These are phyloP conservation scores for Carallia brachiata DNA, from an alignment of 345 rosid species.

Conservation along the genomic window DNA sequence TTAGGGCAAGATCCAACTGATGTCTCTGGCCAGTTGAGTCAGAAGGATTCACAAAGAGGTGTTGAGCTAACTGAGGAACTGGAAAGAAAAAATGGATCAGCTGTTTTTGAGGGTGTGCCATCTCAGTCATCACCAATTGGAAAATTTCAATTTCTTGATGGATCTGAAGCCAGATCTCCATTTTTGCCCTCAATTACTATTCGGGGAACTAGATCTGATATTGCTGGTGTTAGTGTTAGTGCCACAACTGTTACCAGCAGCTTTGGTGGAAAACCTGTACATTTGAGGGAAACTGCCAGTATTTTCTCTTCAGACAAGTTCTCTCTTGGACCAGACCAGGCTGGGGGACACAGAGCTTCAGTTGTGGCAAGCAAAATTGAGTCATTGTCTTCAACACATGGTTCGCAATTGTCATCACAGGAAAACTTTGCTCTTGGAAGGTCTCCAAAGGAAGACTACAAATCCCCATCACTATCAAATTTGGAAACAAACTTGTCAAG, in stretches of 20 bases:
- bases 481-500: constrained; percentile 61
- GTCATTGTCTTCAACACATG: constrained; percentile 52
- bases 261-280: constrained; percentile 42
- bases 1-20: constrained; percentile 32
- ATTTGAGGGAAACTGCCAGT: constrained; percentile 32
- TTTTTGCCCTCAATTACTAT: constrained; percentile 30
- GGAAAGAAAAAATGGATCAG: constrained; percentile 29
- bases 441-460: constrained; percentile 40
- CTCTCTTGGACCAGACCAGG: constrained; percentile 34
- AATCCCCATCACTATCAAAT: constrained; percentile 32
- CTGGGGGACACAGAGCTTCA: constrained; percentile 29
- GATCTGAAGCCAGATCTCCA: constrained; percentile 29
- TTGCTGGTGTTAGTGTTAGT: constrained; percentile 23
- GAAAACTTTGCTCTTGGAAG: constrained; percentile 50
- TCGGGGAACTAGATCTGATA: constrained; percentile 37
- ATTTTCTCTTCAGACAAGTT: constrained; percentile 27
- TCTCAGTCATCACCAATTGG: constrained; percentile 49
- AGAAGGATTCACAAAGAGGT: constrained; percentile 26
- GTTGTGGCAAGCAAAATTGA: constrained; percentile 49
- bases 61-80: constrained; percentile 35
- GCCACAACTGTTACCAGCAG: constrained; percentile 32
- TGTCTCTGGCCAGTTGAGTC: constrained; percentile 26
- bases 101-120: constrained; percentile 29
- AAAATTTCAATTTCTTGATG: constrained; percentile 29
- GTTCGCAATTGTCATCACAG: constrained; percentile 48